Evolutionary conservation across 2,329 filamentous ascomycete species (phyloP), one percentile per base, ranked within the genome.

Genomic region (Xylaria sp.): DNA sequence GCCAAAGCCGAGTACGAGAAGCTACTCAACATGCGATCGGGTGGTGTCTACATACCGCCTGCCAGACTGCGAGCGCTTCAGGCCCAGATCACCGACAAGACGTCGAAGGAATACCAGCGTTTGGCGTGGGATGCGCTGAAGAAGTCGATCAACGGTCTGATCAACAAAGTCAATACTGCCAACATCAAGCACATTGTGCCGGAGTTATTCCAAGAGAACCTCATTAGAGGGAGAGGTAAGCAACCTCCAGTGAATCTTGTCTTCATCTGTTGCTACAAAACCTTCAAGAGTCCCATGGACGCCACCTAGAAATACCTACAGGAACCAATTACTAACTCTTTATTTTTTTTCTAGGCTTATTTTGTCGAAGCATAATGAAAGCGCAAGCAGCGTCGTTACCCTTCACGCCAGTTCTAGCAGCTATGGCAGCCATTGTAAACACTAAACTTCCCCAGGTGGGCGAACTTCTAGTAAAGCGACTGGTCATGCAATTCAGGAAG

Each of bases 121-220:
- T 97, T 99, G 93, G 94, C 94, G 9, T 99, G 96, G 96, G 96
- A 99, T 81, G 95, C 95, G 13, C 84, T 99, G 77, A 99, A 99
- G 84, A 99, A 99, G 85, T 96, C 93, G 58, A 97, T 99, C 82
- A 98, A 99, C 79, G 96, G 96, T 75, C 84, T 99, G 73, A 97
- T 99, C 86, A 99, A 99, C 87, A 99, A 99, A 85, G 92, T 97
- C 85, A 98, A 98, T 81, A 93, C 95, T 65, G 93, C 92, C 40
- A 99, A 99, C 80, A 98, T 99, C 86, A 98, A 99, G 82, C 88
- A 92, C 78, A 97, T 99, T 71, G 94, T 98, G 28, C 95, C 95
- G 1, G 96, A 99, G 82, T 86, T 99, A 54, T 99, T 99, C 81
- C 89, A 90, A 59, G 96, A 99, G 85, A 99, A 99, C 79, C 82